Conservation (phyloP, 768 basidiomycete species). For the Pholiota molesta region DNA sequence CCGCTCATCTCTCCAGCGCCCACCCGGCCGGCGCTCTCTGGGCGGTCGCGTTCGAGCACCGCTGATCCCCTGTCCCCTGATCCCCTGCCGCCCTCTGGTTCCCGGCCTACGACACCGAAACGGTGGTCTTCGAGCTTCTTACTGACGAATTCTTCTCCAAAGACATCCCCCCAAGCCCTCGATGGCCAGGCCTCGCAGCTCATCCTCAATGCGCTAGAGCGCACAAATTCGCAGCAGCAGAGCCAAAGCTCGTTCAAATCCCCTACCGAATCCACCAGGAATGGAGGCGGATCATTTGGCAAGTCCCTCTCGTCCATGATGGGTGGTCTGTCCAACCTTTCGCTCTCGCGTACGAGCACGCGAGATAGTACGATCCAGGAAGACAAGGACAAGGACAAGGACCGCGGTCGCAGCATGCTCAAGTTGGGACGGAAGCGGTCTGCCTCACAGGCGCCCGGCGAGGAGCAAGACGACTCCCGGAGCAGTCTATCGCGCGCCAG, state of each 20-base stretch:
- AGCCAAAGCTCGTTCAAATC: constrained; percentile 29
- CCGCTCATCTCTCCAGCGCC: constrained; percentile 20
- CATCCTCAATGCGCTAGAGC: constrained; percentile 55
- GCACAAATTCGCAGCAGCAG: constrained; percentile 34
- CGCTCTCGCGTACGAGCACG: constrained; percentile 58
- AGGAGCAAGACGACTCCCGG: constrained; percentile 37
- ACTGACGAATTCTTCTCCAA: constrained; percentile 34
- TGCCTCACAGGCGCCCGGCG: constrained; percentile 47
- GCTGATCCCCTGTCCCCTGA: constrained; percentile 30
- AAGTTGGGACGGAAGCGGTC: constrained; percentile 49
- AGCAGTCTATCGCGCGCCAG: constrained; percentile 62
- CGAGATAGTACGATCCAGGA: constrained; percentile 39
- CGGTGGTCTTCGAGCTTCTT: constrained; percentile 35
- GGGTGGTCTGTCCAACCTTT: constrained; percentile 66
- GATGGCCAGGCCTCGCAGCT: constrained; percentile 50
- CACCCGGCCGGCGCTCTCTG: constrained; percentile 9
- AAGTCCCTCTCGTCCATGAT: constrained; percentile 74
- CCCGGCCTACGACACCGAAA: constrained; percentile 34
- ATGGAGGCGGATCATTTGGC: constrained; percentile 52
- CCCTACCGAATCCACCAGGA: constrained; percentile 33
- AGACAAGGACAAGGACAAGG: constrained; percentile 52
- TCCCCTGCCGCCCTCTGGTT: constrained; percentile 25
- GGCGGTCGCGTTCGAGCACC: constrained; percentile 19
- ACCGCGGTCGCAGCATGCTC: constrained; percentile 58
- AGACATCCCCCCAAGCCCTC: constrained; percentile 38